These are phyloP conservation scores for Teratosphaeria viscida DNA, from an alignment of 2,329 filamentous ascomycete genomes.

Conservation along the genomic window DNA sequence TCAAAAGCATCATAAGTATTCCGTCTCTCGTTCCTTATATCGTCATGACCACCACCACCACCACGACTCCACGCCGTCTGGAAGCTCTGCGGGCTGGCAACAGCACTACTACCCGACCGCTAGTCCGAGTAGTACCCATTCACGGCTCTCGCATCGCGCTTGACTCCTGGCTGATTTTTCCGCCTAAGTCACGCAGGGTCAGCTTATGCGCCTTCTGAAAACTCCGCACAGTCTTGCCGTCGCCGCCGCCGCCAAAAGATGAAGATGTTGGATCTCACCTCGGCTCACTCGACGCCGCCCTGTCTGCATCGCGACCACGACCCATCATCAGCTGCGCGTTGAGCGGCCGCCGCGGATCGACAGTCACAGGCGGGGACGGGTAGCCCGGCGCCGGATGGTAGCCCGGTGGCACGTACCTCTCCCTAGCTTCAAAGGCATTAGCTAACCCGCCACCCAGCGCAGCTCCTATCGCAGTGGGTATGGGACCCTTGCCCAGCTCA, in stretches of 20 bases:
- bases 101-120: background rate
- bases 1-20: background rate
- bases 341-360: slow-evolving; percentile 7
- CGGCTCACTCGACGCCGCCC: background rate
- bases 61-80: background rate
- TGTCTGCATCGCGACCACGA: background rate
- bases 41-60: background rate
- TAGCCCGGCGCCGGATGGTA: background rate
- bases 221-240: background rate
- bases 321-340: background rate
- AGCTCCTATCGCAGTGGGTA: slow-evolving; percentile 17
- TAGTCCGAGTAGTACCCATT: slow-evolving; percentile 1
- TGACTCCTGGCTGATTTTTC: background rate
- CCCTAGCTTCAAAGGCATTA: slow-evolving; percentile 21
- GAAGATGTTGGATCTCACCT: slow-evolving; percentile 5
- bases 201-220: background rate
- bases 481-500: slow-evolving; percentile 16
- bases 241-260: background rate
- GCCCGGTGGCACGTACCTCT: slow-evolving; percentile 15
- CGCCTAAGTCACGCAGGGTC: background rate
- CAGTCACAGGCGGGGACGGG: slow-evolving; percentile 2
- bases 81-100: background rate
- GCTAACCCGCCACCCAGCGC: slow-evolving; percentile 20
- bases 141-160: background rate
- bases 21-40: background rate